Conservation (phyloP, 352 stramenopile genomes). For the Phytophthora hibernalis region DNA sequence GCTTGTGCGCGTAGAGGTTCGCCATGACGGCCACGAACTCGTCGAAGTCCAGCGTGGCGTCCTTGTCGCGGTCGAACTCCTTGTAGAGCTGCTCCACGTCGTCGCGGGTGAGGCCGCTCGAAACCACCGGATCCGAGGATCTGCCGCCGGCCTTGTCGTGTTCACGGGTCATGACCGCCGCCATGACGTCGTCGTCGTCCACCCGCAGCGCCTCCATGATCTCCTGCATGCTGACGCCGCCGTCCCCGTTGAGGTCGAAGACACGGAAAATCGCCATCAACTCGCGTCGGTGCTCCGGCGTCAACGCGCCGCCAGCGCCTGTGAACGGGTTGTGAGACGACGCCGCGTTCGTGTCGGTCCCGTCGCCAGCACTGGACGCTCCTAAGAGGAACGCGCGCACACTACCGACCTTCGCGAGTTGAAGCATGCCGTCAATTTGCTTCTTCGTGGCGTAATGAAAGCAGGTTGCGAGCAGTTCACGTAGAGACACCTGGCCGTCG, state of each 20-base stretch:
- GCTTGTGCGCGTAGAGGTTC: conserved; percentile 46
- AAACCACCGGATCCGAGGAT: conserved; percentile 13
- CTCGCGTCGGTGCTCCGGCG: conserved; percentile 48
- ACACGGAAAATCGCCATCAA: conserved; percentile 72
- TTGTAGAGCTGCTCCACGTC: conserved; percentile 65
- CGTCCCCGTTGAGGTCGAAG: conserved; percentile 75
- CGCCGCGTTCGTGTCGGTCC: background rate
- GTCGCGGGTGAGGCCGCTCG: conserved; percentile 59
- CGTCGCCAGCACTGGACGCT: background rate
- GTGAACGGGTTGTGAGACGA: conserved; percentile 3
- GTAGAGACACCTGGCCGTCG: conserved; percentile 61
- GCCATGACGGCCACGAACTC: conserved; percentile 75
- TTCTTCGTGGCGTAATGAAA: conserved; percentile 70
- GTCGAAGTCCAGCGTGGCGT: conserved; percentile 67
- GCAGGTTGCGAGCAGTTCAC: conserved; percentile 67
- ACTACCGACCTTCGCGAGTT: conserved; percentile 71
- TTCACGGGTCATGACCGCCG: conserved; percentile 46
- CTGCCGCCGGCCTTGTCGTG: conserved; percentile 26
- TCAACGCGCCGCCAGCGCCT: conserved; percentile 17
- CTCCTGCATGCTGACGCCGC: conserved; percentile 73
- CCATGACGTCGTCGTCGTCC: conserved; percentile 70
- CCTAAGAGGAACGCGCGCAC: conserved; percentile 57
- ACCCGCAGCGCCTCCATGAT: conserved; percentile 75
- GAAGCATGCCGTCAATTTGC: conserved; percentile 75
- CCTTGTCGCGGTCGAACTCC: conserved; percentile 60